Base-by-base conservation (phyloP, 2,329 filamentous ascomycete species). In the Tolypocladium tundrense region DNA sequence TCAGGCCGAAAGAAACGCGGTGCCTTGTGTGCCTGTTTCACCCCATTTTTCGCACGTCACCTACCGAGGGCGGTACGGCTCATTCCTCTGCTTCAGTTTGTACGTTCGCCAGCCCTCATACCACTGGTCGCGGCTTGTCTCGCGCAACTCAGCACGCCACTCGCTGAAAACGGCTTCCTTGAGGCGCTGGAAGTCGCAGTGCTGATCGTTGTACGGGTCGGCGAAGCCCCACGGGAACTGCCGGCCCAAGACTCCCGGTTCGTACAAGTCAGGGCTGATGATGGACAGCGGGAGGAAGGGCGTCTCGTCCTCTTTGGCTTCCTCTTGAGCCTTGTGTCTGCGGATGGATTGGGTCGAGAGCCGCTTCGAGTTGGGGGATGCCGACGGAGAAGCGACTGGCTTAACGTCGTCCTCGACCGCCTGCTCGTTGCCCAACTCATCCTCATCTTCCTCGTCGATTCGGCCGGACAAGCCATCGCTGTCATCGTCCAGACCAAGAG, bases 201-300 rank as follows among this genome's bases (percentile, higher is more conserved):
- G 94, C 65, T 89, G 84, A 37, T 86, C 80, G 67, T 97, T 87
- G 77, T 94, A 92, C 0, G 94, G 94, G 68, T 97, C 91, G 5
- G 94, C 94, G 65, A 97, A 95, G 8, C 94, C 94, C 94, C 94
- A 99, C 0, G 94, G 90, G 71, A 97, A 99, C 63, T 88, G 87
- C 60, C 94, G 88, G 52, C 94, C 94, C 60, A 96, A 76, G 19
- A 89, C 79, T 39, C 81, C 83, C 10, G 87, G 87, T 66, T 95
- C 90, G 73, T 97, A 96, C 48, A 90, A 83, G 71, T 99, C 94
- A 0, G 94, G 94, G 61, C 91, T 96, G 70, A 99, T 88, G 70
- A 97, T 90, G 45, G 91, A 96, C 68, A 97, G 85, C 1, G 94
- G 94, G 33, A 97, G 77, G 69, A 90, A 88, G 0, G 90, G 90